Evolutionary conservation across 306 rosid genomes (phyloP).

Genomic region (Mimosa pudica): DNA sequence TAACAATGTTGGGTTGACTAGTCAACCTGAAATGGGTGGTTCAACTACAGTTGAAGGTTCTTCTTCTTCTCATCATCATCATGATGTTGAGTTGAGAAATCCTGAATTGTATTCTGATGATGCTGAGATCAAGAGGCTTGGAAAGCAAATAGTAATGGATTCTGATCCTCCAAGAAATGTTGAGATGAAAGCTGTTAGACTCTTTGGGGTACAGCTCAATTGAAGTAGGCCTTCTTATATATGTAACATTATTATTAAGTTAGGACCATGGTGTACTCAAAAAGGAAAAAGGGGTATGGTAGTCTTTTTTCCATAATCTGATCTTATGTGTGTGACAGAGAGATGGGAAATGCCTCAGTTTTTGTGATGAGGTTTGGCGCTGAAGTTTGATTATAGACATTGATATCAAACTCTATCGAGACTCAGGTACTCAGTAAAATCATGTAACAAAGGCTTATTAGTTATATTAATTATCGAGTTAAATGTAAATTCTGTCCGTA

Average conservation of each 20-base stretch:
- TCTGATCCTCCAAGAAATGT: not conserved
- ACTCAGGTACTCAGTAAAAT: not conserved
- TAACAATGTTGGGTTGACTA: not conserved
- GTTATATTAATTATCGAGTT: not conserved
- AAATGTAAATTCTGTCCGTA: not conserved
- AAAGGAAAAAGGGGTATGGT: too few relatives aligned
- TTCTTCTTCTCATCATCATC: not conserved
- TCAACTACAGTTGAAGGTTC: not conserved
- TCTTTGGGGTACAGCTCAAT: slow-evolving; percentile 39
- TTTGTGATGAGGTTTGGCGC: not conserved
- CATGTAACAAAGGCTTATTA: not conserved
- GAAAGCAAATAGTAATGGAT: not conserved
- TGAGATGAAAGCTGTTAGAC: slow-evolving; percentile 29
- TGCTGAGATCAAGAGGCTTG: slow-evolving; percentile 3
- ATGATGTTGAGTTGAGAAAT: not conserved
- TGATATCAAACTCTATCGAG: not conserved
- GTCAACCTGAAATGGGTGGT: not conserved
- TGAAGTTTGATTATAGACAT: not conserved
- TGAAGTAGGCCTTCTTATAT: not conserved
- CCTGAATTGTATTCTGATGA: not conserved
- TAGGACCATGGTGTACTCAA: not conserved
- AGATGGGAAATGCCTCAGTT: not conserved
- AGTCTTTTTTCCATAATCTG: not conserved
- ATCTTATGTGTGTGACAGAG: not conserved
- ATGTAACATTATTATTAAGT: not conserved